Evolutionary conservation across 768 basidiomycete genomes (phyloP).

Genomic region (Boletus rufocinnamomeus): DNA sequence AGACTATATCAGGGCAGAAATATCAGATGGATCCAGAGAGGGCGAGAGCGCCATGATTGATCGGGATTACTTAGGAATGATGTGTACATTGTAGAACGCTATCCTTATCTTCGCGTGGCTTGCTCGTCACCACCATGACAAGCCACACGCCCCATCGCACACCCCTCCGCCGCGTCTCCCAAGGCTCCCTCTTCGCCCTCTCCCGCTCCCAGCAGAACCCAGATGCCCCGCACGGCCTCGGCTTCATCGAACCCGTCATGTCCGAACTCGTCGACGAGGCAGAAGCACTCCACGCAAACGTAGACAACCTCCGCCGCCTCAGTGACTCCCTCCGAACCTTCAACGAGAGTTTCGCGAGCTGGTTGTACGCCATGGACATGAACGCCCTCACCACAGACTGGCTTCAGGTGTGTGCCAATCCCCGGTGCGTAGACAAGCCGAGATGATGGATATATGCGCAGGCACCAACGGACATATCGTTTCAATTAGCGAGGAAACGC

Average conservation of each 20-base stretch:
- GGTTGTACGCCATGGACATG: slow-evolving; percentile 92
- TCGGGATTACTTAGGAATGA: background rate
- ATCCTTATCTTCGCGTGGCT: background rate
- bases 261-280: slow-evolving; percentile 88
- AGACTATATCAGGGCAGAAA: background rate
- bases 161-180: slow-evolving; percentile 86
- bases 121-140: slow-evolving; percentile 5
- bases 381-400: slow-evolving; percentile 93
- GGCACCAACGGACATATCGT: slow-evolving; percentile 65
- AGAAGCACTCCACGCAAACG: slow-evolving; percentile 74
- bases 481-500: slow-evolving; percentile 55
- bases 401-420: slow-evolving; percentile 59
- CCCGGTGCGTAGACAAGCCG: background rate
- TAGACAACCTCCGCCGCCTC: slow-evolving; percentile 69
- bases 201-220: slow-evolving; percentile 69
- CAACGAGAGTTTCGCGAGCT: slow-evolving; percentile 93
- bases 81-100: background rate
- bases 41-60: background rate
- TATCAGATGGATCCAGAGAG: no score
- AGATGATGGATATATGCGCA: slow-evolving; percentile 23
- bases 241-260: slow-evolving; percentile 83
- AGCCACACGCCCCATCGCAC: slow-evolving; percentile 56
- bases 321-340: slow-evolving; percentile 78
- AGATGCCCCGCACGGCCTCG: slow-evolving; percentile 80
- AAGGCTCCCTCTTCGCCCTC: slow-evolving; percentile 84